Evolutionary conservation across 1,284 basidiomycete species (phyloP).

Genomic region (Trametes pubescens): DNA sequence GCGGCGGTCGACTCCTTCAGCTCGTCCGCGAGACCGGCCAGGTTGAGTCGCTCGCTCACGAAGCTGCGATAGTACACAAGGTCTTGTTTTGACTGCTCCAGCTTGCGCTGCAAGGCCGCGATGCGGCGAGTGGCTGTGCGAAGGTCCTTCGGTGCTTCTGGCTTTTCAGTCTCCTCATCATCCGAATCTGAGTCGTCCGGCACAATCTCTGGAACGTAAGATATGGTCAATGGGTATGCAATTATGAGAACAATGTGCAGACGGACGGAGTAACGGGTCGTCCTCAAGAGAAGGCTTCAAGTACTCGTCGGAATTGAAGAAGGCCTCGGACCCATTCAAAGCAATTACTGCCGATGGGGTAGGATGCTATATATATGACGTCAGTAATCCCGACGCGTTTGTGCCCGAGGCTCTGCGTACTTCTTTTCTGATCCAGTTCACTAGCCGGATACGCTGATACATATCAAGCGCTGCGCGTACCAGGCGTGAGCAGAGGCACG

Average conservation of each 20-base stretch:
- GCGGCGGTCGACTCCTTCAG: constrained; percentile 49
- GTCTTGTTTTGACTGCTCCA: constrained; percentile 60
- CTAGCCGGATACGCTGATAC: constrained; percentile 79
- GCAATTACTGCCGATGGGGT: constrained; percentile 51
- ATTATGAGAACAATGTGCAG: neutral
- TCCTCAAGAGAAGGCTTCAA: constrained; percentile 83
- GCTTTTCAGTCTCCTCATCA: constrained; percentile 46
- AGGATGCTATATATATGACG: constrained; percentile 56
- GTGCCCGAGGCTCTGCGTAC: constrained; percentile 45
- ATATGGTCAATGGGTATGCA: neutral
- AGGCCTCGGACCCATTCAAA: constrained; percentile 64
- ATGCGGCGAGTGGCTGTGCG: constrained; percentile 54
- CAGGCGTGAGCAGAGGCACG: constrained; percentile 5
- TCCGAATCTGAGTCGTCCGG: constrained; percentile 77
- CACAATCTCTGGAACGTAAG: constrained; percentile 56
- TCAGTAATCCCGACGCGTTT: constrained; percentile 12
- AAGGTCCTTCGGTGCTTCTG: constrained; percentile 41
- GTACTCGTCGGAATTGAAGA: constrained; percentile 79
- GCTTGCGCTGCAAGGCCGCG: constrained; percentile 58
- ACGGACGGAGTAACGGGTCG: constrained; percentile 89
- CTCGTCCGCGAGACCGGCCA: constrained; percentile 52
- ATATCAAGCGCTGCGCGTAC: constrained; percentile 57
- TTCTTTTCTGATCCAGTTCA: constrained; percentile 87
- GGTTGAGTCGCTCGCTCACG: constrained; percentile 58
- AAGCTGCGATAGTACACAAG: constrained; percentile 67